Evolutionary conservation across 129 eudicot species (phyloP), one percentile per base, ranked within the genome.

Genomic region (Tagetes erecta): DNA sequence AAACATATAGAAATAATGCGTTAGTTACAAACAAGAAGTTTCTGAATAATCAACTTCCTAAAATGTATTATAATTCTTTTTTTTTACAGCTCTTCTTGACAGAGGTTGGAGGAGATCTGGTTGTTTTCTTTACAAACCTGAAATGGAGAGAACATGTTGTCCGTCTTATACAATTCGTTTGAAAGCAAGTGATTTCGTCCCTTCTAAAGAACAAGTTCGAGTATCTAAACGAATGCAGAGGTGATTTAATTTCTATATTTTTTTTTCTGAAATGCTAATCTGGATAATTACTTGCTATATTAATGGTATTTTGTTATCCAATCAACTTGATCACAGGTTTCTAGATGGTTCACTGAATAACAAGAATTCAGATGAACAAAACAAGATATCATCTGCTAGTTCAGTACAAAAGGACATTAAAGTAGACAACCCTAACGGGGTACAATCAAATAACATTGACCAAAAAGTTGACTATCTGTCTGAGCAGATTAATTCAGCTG

Each of bases 91-190:
- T 80, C 99, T 94, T 83, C 97, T 94, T 67, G 99, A 94, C 84
- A 84, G 96, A 88, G 99, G 99, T 45, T 94, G 99, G 97, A 88
- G 99, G 80, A 91, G 99, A 81, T 88, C 99, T 51, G 99, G 99
- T 30, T 94, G 93, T 84, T 94, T 64, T 76, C 78, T 94, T 40
- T 94, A 94, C 96, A 91, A 88, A 75, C 99, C 97, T 73, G 96
- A 91, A 80, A 90, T 94, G 99, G 97, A 91, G 59, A 87, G 75
- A 72, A 90, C 99, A 62, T 94, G 99, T 81, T 94, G 99, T 79
- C 99, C 99, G 9, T 81, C 97, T 52, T 94, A 94, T 80, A 91
- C 99, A 33, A 90, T 94, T 49, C 96, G 99, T 47, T 84, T 94
- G 70, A 94, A 85, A 70, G 94, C 99, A 47, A 80, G 80, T 71